Evolutionary conservation across 106 monocot genomes (phyloP).

Genomic region (Acanthochlamys bracteata): DNA sequence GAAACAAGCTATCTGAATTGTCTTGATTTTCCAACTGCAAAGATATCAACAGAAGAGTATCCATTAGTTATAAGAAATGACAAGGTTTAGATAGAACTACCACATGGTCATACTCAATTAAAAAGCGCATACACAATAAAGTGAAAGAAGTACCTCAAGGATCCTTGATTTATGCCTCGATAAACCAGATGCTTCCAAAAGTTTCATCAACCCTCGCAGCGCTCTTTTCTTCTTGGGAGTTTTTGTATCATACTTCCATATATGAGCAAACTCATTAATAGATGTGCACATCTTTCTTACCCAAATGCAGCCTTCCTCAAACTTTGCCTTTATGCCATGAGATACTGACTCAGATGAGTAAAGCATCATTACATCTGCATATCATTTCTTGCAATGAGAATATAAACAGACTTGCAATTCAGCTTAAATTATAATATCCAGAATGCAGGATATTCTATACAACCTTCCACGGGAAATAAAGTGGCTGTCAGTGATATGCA

Average conservation of each 20-base stretch:
- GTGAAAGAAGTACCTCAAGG: conserved; percentile 29
- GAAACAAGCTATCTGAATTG: conserved; percentile 29
- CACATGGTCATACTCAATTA: background rate
- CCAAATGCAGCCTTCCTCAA: conserved; percentile 48
- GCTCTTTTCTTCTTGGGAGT: conserved; percentile 60
- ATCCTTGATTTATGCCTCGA: conserved; percentile 44
- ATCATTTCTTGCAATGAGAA: no score
- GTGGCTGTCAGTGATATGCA: conserved; percentile 2
- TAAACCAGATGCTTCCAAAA: conserved; percentile 66
- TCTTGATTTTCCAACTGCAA: conserved; percentile 27
- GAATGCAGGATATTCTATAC: no score
- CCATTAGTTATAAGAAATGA: no score
- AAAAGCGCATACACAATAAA: background rate
- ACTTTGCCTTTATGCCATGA: conserved; percentile 24
- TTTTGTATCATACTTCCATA: conserved; percentile 52
- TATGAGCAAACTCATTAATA: conserved; percentile 50
- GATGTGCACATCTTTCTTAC: conserved; percentile 49
- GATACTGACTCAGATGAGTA: conserved; percentile 4
- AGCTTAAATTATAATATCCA: no score
- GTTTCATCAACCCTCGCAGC: conserved; percentile 46
- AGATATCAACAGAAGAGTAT: background rate
- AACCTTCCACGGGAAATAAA: background rate
- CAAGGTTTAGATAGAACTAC: background rate
- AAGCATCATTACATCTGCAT: background rate
- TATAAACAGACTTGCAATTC: no score